Conservation (phyloP, 31 red algal genomes). For the Porphyra umbilicalis region DNA sequence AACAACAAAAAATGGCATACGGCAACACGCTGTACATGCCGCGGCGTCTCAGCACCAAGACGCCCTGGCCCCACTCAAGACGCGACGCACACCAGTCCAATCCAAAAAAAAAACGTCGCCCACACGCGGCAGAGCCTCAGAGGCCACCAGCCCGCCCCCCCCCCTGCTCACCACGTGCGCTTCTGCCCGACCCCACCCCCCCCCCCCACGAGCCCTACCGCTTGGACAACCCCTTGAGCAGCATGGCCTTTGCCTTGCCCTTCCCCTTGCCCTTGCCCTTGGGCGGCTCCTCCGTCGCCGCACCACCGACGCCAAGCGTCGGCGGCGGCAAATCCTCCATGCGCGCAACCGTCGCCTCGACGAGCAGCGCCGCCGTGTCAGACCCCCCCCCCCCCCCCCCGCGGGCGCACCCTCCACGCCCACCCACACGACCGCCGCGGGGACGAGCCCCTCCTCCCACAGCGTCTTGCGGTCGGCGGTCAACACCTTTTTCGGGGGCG, state of each 20-base stretch:
- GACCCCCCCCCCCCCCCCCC: conserved; percentile 22
- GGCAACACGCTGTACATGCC: background rate
- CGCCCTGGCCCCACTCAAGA: background rate
- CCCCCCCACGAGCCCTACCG: background rate
- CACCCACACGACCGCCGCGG: conserved; percentile 48
- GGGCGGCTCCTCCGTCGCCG: background rate
- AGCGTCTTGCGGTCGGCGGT: conserved; percentile 24
- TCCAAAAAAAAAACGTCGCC: background rate
- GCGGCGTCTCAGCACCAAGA: background rate
- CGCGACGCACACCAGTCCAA: background rate
- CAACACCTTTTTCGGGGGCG: conserved; percentile 48
- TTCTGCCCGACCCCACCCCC: background rate
- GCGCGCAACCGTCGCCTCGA: conserved; percentile 14
- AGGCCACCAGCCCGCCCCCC: background rate
- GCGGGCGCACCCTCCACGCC: conserved; percentile 35
- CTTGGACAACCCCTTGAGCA: background rate
- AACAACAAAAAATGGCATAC: background rate
- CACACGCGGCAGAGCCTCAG: too few species aligned
- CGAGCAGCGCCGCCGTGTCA: conserved; percentile 18
- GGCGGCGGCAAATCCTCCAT: conserved; percentile 39
- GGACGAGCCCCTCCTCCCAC: conserved; percentile 57
- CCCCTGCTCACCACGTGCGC: background rate
- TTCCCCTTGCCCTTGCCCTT: background rate
- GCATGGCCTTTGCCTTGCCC: background rate
- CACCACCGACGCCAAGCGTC: background rate